Percentiles rank a stretch among this genome's conserved stretches.
phyloP scores from a whole-genome alignment of 805 yeast genomes.

The Jamesozyma jinghongensis region DNA sequence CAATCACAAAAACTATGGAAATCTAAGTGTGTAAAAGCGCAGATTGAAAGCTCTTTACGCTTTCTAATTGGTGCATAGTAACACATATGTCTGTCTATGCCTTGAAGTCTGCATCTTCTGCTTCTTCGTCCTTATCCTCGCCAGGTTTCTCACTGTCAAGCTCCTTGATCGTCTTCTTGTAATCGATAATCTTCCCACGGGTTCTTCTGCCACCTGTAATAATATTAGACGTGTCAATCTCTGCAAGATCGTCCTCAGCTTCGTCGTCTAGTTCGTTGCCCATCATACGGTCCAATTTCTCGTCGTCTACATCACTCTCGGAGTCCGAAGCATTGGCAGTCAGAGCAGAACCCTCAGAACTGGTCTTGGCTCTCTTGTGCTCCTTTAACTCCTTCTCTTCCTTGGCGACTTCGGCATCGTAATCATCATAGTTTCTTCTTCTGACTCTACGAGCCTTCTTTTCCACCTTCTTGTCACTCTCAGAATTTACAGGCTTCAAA shows the following conservation, averaged over 20 bases:
- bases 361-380: conserved; percentile 26
- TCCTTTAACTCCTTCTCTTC: conserved; percentile 36
- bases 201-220: conserved; percentile 83
- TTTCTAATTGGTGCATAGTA: conserved; percentile 35
- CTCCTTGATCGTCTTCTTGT: conserved; percentile 68
- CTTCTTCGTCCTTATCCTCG: conserved; percentile 37
- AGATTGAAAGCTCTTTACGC: too few relatives aligned
- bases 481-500: conserved; percentile 9
- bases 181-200: conserved; percentile 81
- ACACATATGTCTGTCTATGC: conserved; percentile 61
- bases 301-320: conserved; percentile 45
- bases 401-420: conserved; percentile 52
- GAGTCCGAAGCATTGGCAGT: conserved; percentile 11
- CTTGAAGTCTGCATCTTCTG: conserved; percentile 20
- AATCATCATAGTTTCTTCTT: conserved; percentile 51
- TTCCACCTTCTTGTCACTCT: conserved; percentile 7
- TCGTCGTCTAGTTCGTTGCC: conserved; percentile 44
- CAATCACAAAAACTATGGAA: too few relatives aligned
- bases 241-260: conserved; percentile 69
- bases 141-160: conserved; percentile 42
- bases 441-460: conserved; percentile 18
- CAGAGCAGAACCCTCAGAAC: conserved; percentile 6
- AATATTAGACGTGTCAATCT: conserved; percentile 75
- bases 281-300: conserved; percentile 37
- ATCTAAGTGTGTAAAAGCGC: too few relatives aligned